Conservation (phyloP, 768 basidiomycete species). For the Thelephora ganbajun region DNA sequence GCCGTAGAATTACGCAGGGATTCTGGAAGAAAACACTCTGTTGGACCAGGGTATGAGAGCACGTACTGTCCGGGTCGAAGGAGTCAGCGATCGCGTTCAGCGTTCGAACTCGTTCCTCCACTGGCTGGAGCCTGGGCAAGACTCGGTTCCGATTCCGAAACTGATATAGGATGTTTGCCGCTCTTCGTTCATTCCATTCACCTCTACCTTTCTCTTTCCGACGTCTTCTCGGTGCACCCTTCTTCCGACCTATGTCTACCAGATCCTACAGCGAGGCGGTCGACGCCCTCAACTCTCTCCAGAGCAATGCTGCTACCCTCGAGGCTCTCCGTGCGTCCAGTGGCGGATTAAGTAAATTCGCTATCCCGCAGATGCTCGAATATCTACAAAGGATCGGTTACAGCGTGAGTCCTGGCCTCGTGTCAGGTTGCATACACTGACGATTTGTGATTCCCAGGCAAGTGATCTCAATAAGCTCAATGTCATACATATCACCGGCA, state of each 20-base stretch:
- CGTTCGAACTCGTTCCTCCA: too few relatives aligned
- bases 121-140: too few relatives aligned
- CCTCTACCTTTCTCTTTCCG: too few relatives aligned
- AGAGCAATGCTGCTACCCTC: conserved; percentile 88
- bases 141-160: too few relatives aligned
- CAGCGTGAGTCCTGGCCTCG: conserved; percentile 34
- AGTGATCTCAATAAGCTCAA: conserved; percentile 77
- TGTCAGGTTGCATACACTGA: neutral
- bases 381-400: conserved; percentile 83
- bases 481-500: conserved; percentile 93
- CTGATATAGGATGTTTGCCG: too few relatives aligned
- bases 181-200: too few relatives aligned
- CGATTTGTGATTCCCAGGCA: conserved; percentile 31
- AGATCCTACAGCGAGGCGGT: conserved; percentile 65
- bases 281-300: conserved; percentile 60
- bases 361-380: conserved; percentile 82
- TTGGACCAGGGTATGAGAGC: too few relatives aligned
- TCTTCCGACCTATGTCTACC: conserved; percentile 36
- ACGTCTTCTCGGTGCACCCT: neutral
- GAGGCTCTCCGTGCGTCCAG: conserved; percentile 72
- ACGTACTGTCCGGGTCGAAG: too few relatives aligned
- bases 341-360: conserved; percentile 38
- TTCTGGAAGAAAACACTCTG: too few relatives aligned
- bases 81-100: too few relatives aligned
- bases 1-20: too few relatives aligned